Base-by-base conservation (phyloP, 1,139 yeast genomes). In the Blastobotrys niveus region DNA sequence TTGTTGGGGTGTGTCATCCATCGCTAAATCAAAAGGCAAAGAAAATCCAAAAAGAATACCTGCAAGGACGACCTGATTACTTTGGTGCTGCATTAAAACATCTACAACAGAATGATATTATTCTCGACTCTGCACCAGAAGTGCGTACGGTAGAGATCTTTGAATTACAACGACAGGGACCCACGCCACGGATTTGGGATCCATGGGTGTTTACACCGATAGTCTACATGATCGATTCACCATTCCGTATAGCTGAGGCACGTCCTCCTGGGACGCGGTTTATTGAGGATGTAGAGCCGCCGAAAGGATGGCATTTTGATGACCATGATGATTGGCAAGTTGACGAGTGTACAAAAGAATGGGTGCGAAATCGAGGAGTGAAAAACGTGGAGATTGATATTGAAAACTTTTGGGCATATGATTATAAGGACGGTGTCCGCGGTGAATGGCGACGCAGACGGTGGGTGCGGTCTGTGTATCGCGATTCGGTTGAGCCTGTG, bases 91-190 rank as follows among this genome's bases (percentile, higher is more conserved):
- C 60, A 9, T 50, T 65, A 10, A 59, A 64, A 34, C 56, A 63
- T 37, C 67, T 70, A 36, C 76, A 73, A 41, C 60, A 76, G 36
- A 60, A 63, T 27, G 79, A 76, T 47, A 72, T 81, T 27, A 71
- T 83, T 12, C 70, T 85, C 25, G 94, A 85, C 58, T 91, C 82
- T 48, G 82, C 86, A 0, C 81, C 80, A 40, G 68, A 73, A 0
- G 67, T 73, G 43, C 62, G 71, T 12, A 47, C 50, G 2, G 89
- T 85, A 6, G 95, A 87, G 57, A 68, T 88, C 0, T 88, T 72
- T 60, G 95, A 87, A 61, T 70, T 88, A 24, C 84, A 85, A 58
- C 71, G 73, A 43, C 82, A 74, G 54, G 82, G 82, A 30, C 68
- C 79, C 14, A 73, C 83, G 2, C 77, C 79, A 3, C 66, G 73